Evolutionary conservation across 768 basidiomycete genomes (phyloP), one percentile per base, ranked within the genome.

Genomic region (Floccularia luteovirens): DNA sequence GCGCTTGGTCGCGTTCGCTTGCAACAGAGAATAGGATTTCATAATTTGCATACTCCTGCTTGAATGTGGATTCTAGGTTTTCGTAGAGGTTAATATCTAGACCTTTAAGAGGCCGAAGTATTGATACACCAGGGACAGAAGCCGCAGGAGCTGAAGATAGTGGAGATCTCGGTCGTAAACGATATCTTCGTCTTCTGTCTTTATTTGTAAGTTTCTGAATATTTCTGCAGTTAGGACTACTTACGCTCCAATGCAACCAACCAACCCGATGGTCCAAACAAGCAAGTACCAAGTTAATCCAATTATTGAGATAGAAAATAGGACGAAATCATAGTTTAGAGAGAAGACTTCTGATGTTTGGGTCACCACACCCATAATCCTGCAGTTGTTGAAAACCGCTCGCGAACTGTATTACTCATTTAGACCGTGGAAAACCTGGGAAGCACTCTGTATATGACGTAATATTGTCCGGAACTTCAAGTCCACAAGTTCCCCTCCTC

Each of bases 1-100:
- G 67, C 3, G 92, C 91, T 57, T 90, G 88, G 58, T 99, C 96
- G 31, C 75, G 58, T 49, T 83, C 82, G 38, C 89, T 80, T n/a
- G 90, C 90, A 4, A 98, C 82, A 20, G 88, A 90, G 44, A 97
- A 80, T 30, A 98, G 66, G 42, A 99, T 78, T 60, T 99, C 93
- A 51, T 77, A 94, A 47, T 85, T 85, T 0, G 87, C 80, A 57
- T 98, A 98, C 47, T 93, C 85, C 53, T 96, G 91, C 23, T 65
- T 70, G 61, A 98, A 94, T 0, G 89, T 88, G 3, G 91, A 90
- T 60, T 96, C 90, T 36, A 99, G 66, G 58, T 97, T 97, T 65
- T 96, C 92, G 60, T 86, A 97, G 14, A 99, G 74, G 58, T 98
- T 98, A 43, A 84, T 77, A 60, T 99, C 96, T 17, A 99, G 69